Evolutionary conservation across 768 basidiomycete genomes (phyloP).

Genomic region (Lepiota venenata): DNA sequence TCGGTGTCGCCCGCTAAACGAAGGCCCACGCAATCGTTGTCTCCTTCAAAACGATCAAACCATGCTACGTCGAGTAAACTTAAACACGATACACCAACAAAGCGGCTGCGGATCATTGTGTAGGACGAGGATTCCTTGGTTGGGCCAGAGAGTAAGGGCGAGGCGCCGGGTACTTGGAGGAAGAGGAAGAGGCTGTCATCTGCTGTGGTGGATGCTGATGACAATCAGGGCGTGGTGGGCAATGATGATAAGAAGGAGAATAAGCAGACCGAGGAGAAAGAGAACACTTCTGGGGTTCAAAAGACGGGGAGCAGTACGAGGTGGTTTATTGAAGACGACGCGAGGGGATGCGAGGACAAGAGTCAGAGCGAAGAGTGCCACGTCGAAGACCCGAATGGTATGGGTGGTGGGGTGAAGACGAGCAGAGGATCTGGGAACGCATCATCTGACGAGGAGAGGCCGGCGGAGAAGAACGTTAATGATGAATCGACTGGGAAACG

Average conservation of each 20-base stretch:
- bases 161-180: neutral
- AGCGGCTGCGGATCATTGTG: neutral
- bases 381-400: slow-evolving; percentile 10
- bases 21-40: no score
- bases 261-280: slow-evolving; percentile 1
- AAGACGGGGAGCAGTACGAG: slow-evolving; percentile 1
- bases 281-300: slow-evolving; percentile 6
- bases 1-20: slow-evolving; percentile 1
- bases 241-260: slow-evolving; percentile 1
- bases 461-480: neutral
- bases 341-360: slow-evolving; percentile 25
- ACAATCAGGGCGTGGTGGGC: slow-evolving; percentile 4
- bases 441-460: neutral
- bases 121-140: no score
- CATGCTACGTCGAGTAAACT: no score
- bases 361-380: slow-evolving; percentile 19
- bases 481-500: neutral
- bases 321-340: slow-evolving; percentile 15
- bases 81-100: neutral
- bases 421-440: slow-evolving; percentile 3
- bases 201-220: slow-evolving; percentile 8
- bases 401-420: slow-evolving; percentile 10
- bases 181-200: neutral
- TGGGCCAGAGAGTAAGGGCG: slow-evolving; percentile 1
- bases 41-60: no score